Base-by-base conservation (phyloP, 2,329 filamentous ascomycete species). In the Trematosphaeria pertusa region DNA sequence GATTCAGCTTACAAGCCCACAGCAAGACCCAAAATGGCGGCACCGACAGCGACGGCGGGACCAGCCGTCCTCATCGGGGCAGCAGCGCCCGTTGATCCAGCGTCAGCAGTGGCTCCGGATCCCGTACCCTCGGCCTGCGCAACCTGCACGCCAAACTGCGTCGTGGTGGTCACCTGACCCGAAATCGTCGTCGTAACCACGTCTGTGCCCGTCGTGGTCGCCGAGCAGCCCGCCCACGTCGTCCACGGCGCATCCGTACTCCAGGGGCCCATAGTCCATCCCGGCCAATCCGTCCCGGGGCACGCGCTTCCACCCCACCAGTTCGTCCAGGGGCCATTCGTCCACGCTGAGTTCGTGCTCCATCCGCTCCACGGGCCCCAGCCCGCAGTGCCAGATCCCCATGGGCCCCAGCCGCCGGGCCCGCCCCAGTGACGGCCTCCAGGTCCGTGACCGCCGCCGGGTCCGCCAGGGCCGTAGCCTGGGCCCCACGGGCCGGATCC, bases 261-360 rank as follows among this genome's bases (percentile, higher is more conserved):
- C 70, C 70, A 73, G 0, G 63, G 59, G 0, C 68, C 69, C 0
- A 58, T 49, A 5, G 70, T 72, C 69, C 69, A 72, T 3, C 70
- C 70, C 8, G 67, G 65, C 70, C 70, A 73, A 42, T 70, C 65
- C 0, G 58, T 56, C 0, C 53, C 49, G 1, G 69, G 69, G 26
- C 69, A 71, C 3, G 54, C 62, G 11, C 39, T 50, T 24, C 62
- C 65, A 14, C 48, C 67, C 67, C 68, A 72, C 69, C 69, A 71
- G 1, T 45, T 46, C 0, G 69, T 72, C 69, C 69, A 72, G 0
- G 68, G 62, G 2, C 48, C 65, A 7, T 40, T 51, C 21, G 61
- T 61, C 63, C 65, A 66, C 15, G 55, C 65, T 5, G 49, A 54
- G 5, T 49, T 49, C 1, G 64, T 67, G 4, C 53, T 47, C 66